Base-by-base conservation (phyloP, 495 filamentous ascomycete genomes). In the Penicillium antarcticum region DNA sequence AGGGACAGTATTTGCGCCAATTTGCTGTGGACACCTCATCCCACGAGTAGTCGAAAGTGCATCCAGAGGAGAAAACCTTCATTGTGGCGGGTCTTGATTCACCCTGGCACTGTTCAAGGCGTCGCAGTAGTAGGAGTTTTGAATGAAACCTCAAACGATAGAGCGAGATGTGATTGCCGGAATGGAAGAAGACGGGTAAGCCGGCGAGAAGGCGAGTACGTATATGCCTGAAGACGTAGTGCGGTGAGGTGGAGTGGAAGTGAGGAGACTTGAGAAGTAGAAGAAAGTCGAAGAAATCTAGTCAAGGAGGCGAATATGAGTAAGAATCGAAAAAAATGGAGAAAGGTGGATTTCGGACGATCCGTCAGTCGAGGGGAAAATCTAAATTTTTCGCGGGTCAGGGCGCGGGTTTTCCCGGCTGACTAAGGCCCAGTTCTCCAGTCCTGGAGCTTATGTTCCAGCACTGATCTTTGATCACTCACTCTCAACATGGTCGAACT, bases 1-100 rank as follows among this genome's bases (percentile, higher is more conserved):
- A 97, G 29, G 92, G 91, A 68, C 89, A 95, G 76, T 98, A 98
- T 71, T 98, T 98, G 42, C 85, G 85, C 94, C 94, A 98, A 80
- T 97, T 98, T 58, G 87, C 90, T n/a, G 90, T 89, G n/a, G 91
- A 95, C 31, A 97, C 95, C 69, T 97, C 95, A 58, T 92, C 87
- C 92, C 94, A 98, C 21, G 91, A 91, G 77, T 98, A 98, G 69
- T 96, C 80, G 74, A 97, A 97, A 17, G 88, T 90, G 69, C 87
- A 90, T 26, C 73, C 73, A 52, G 88, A 89, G 31, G 90, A 87
- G 66, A 97, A 98, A 65, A 98, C 87, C 79, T 92, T 95, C 94
- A 98, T 98, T 32, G 45, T 68, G 33, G 40, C 40, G 48, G 43
- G 43, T 54, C 36, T 44, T 31, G 10, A 16, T n/a, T 36, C n/a